Evolutionary conservation across 164 flowering plant species (phyloP).

Genomic region (Buxus sempervirens): DNA sequence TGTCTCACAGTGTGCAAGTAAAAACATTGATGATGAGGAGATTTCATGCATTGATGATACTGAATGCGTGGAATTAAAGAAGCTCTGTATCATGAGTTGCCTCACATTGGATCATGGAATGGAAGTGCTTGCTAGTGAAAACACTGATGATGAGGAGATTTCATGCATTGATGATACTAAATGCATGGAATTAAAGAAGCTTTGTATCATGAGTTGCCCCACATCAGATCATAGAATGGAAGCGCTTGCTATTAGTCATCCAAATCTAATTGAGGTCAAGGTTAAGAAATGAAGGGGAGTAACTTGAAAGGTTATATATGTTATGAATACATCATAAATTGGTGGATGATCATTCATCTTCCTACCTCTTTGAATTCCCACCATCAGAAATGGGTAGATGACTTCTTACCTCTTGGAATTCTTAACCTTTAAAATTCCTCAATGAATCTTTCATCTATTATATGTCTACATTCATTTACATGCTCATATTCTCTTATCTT

Average conservation of each 20-base stretch:
- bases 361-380: too few relatives aligned
- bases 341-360: too few relatives aligned
- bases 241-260: conserved; percentile 77
- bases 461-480: too few relatives aligned
- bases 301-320: too few relatives aligned
- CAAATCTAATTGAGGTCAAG: conserved; percentile 84
- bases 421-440: too few relatives aligned
- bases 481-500: too few relatives aligned
- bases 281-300: conserved; percentile 88
- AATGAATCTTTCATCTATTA: too few relatives aligned
- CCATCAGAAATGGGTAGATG: too few relatives aligned
- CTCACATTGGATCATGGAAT: conserved; percentile 73
- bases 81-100: conserved; percentile 89
- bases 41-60: conserved; percentile 69
- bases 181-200: conserved; percentile 68
- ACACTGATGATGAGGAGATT: conserved; percentile 75
- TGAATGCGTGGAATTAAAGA: conserved; percentile 67
- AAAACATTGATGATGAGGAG: conserved; percentile 73
- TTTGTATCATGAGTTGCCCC: conserved; percentile 87
- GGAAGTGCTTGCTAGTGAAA: conserved; percentile 66
- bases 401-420: too few relatives aligned
- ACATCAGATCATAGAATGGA: conserved; percentile 73
- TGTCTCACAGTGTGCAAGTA: too few relatives aligned
- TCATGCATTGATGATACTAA: conserved; percentile 71
- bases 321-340: too few relatives aligned